These are phyloP conservation scores for Aspergillus phoenicis DNA, from an alignment of 2,329 filamentous ascomycete species.

Conservation along the genomic window DNA sequence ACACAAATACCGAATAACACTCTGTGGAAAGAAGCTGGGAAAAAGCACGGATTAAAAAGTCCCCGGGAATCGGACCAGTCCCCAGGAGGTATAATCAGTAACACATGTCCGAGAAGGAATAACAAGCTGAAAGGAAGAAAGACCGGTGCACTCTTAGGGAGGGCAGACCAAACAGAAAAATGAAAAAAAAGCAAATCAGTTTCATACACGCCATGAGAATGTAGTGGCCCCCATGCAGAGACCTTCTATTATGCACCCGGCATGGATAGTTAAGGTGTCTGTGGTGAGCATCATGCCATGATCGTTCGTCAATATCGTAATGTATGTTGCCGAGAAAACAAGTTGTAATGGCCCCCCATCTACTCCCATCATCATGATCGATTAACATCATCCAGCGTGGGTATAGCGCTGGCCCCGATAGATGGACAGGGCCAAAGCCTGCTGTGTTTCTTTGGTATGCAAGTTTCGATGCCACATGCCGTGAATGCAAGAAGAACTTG, in stretches of 20 bases:
- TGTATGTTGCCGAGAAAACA: constrained; percentile 17
- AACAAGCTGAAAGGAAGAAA: constrained; percentile 17
- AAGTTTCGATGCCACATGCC: constrained; percentile 21
- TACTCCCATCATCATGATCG: constrained; percentile 18
- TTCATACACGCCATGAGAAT: constrained; percentile 28
- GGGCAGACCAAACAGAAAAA: constrained; percentile 11
- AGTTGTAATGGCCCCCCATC: constrained; percentile 4
- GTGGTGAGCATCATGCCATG: constrained; percentile 19
- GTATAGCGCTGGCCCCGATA: constrained; percentile 9
- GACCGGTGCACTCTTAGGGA: not conserved
- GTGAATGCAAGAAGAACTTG: constrained; percentile 6
- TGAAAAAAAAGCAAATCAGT: constrained; percentile 17
- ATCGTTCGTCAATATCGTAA: constrained; percentile 27
- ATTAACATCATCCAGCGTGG: constrained; percentile 18
- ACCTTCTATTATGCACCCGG: constrained; percentile 27
- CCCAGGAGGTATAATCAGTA: constrained; percentile 39
- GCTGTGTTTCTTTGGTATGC: constrained; percentile 22
- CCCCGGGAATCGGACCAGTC: constrained; percentile 27
- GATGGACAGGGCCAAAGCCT: constrained; percentile 13
- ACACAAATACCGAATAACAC: constrained; percentile 13
- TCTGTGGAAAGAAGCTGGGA: constrained; percentile 14
- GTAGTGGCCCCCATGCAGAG: constrained; percentile 14
- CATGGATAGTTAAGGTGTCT: constrained; percentile 16
- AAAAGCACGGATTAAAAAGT: constrained; percentile 14
- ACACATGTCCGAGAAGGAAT: constrained; percentile 36